Evolutionary conservation across 495 filamentous ascomycete genomes (phyloP).

Genomic region (Hyphodiscus hymeniophilus): DNA sequence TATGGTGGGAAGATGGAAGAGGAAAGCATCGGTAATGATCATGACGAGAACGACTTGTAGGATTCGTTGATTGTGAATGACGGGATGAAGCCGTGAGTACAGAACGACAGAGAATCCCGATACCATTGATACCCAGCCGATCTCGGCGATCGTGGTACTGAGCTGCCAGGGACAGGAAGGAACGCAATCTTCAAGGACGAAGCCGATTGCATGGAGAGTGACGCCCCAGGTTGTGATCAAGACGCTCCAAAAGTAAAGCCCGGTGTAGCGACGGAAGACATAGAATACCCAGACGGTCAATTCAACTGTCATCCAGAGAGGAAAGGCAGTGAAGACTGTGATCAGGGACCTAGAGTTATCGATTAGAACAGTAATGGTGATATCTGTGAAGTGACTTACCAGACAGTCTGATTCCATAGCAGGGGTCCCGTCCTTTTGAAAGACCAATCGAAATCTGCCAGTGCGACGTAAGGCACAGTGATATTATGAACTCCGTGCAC

Average conservation of each 20-base stretch:
- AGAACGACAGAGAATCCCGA: constrained; percentile 59
- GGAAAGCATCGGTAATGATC: constrained; percentile 50
- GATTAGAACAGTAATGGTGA: background rate
- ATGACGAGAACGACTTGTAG: constrained; percentile 46
- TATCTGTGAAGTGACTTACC: background rate
- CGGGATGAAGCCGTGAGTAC: constrained; percentile 58
- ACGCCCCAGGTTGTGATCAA: constrained; percentile 40
- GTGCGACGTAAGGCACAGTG: background rate
- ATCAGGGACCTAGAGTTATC: background rate
- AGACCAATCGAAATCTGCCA: background rate
- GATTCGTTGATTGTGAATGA: constrained; percentile 39
- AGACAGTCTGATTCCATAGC: background rate
- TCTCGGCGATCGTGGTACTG: constrained; percentile 1
- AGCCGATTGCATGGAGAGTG: constrained; percentile 48
- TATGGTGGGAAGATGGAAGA: constrained; percentile 50
- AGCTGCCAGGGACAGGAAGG: background rate
- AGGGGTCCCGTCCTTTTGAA: background rate
- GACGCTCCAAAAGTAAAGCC: constrained; percentile 38
- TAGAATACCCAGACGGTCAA: constrained; percentile 30
- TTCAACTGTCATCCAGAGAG: constrained; percentile 21
- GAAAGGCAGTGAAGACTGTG: background rate
- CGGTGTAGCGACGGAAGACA: constrained; percentile 29
- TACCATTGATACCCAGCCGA: constrained; percentile 59
- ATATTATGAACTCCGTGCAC: background rate
- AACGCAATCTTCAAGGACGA: constrained; percentile 39